phyloP scores from a whole-genome alignment of 2,329 filamentous ascomycete species.

The Alternaria novae-zelandiae region DNA sequence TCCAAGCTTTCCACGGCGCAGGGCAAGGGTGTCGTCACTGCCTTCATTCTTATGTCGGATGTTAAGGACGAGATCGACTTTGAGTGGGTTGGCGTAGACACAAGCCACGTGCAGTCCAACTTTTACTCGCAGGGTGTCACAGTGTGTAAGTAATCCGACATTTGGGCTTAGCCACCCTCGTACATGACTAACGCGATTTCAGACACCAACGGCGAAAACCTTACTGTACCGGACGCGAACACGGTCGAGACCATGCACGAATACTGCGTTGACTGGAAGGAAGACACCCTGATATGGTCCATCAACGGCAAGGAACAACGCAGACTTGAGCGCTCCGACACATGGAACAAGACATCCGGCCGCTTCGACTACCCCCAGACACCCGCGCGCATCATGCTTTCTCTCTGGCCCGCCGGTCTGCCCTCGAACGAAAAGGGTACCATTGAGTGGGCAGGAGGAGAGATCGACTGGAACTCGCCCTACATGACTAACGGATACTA shows the following conservation, averaged over 20 bases:
- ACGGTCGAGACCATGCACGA: slow-evolving; percentile 81
- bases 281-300: slow-evolving; percentile 83
- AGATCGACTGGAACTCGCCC: slow-evolving; percentile 81
- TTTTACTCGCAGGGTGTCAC: slow-evolving; percentile 96
- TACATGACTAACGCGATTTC: slow-evolving; percentile 20
- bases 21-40: slow-evolving; percentile 89
- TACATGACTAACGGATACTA: slow-evolving; percentile 92
- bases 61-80: slow-evolving; percentile 99
- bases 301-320: slow-evolving; percentile 82
- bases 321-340: slow-evolving; percentile 75
- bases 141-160: slow-evolving; percentile 69
- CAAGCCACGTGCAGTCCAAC: slow-evolving; percentile 84
- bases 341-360: slow-evolving; percentile 84
- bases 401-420: slow-evolving; percentile 92
- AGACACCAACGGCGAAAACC: slow-evolving; percentile 80
- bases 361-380: slow-evolving; percentile 91
- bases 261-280: slow-evolving; percentile 93
- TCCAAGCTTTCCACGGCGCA: slow-evolving; percentile 84
- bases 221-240: slow-evolving; percentile 63
- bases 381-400: slow-evolving; percentile 87
- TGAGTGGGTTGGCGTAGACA: slow-evolving; percentile 86
- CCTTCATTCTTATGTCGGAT: slow-evolving; percentile 93
- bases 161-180: not conserved
- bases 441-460: slow-evolving; percentile 87
- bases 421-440: slow-evolving; percentile 81